These are phyloP conservation scores for Oxytropis ochrocephala DNA, from an alignment of 306 rosid genomes.

Conservation along the genomic window DNA sequence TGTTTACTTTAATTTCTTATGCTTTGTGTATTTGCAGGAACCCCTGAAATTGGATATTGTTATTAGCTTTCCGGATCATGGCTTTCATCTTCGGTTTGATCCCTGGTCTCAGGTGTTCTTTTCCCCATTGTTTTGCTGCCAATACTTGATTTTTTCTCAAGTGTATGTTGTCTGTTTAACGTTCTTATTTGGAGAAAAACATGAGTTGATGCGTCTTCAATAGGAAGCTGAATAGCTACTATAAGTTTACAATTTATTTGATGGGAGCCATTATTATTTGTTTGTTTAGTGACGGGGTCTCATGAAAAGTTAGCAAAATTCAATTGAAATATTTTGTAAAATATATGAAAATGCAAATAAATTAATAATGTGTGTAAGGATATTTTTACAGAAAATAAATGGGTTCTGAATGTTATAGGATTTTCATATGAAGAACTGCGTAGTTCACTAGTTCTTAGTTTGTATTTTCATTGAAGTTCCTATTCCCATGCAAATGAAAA, in stretches of 20 bases:
- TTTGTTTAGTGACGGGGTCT: background rate
- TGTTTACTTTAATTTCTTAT: background rate
- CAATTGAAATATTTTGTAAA: background rate
- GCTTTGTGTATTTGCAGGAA: slow-evolving; percentile 50
- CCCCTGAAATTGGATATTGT: slow-evolving; percentile 83
- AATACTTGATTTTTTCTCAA: background rate
- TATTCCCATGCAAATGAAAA: background rate
- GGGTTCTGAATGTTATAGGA: background rate
- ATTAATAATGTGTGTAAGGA: background rate
- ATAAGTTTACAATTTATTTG: background rate
- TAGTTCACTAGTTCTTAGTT: background rate
- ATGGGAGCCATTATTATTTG: background rate
- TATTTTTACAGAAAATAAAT: background rate
- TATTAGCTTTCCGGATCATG: slow-evolving; percentile 96
- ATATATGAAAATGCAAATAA: background rate
- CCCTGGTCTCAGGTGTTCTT: slow-evolving; percentile 89
- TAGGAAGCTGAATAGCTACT: background rate
- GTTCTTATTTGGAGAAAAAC: background rate
- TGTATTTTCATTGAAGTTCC: slow-evolving; percentile 5
- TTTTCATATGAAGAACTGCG: background rate
- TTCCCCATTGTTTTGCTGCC: background rate
- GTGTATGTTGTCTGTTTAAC: background rate
- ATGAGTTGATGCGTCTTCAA: background rate
- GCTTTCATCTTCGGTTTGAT: slow-evolving; percentile 96
- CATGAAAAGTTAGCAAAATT: background rate